phyloP scores from a whole-genome alignment of 805 yeast genomes.

The Lachancea thermotolerans region DNA sequence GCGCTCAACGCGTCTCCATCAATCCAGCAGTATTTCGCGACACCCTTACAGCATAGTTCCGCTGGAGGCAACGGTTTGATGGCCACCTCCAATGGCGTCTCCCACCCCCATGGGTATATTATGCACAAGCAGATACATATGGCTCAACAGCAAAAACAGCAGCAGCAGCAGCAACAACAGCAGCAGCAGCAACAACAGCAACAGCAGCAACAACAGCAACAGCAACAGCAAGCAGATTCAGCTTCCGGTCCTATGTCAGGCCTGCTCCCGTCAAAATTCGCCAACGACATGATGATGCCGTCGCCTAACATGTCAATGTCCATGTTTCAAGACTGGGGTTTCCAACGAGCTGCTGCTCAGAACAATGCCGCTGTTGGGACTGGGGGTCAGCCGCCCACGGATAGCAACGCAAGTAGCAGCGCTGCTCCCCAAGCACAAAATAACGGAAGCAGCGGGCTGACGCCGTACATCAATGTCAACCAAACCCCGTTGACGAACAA shows the following conservation, averaged over 20 bases:
- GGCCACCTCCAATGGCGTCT: constrained; percentile 16
- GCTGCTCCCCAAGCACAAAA: neutral
- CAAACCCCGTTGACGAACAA: constrained; percentile 25
- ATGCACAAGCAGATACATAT: constrained; percentile 21
- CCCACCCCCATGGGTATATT: constrained; percentile 15
- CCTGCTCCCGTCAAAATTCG: constrained; percentile 29
- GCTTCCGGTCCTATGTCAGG: constrained; percentile 23
- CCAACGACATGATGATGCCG: constrained; percentile 29
- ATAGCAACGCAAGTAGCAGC: neutral
- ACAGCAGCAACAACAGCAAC: constrained; percentile 20
- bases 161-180: constrained; percentile 13
- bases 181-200: constrained; percentile 11
- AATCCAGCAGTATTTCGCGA: constrained; percentile 29
- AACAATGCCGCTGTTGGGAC: neutral
- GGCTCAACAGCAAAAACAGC: constrained; percentile 6
- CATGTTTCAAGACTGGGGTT: constrained; percentile 32
- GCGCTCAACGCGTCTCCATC: constrained; percentile 27
- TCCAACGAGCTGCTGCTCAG: neutral
- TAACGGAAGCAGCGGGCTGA: constrained; percentile 25
- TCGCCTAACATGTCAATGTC: constrained; percentile 28
- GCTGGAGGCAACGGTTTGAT: neutral
- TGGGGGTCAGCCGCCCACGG: neutral
- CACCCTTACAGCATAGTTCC: constrained; percentile 27
- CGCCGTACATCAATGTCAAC: constrained; percentile 27
- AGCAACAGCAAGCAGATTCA: constrained; percentile 7